Base-by-base conservation (phyloP, 148 eudicot species). In the Arctostaphylos glauca region DNA sequence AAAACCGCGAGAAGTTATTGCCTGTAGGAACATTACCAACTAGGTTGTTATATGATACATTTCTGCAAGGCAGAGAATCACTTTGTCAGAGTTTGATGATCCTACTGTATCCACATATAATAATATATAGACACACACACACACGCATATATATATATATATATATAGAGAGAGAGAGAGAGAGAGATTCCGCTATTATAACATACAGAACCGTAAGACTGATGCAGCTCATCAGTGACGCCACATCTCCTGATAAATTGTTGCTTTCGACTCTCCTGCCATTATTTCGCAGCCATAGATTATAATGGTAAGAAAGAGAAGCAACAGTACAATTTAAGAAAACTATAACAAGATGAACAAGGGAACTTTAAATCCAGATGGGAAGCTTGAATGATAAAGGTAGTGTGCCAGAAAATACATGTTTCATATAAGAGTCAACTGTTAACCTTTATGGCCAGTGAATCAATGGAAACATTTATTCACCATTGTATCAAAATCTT, bases 1-100 rank as follows among this genome's bases (percentile, higher is more conserved):
- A 87, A 81, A 97, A 97, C 84, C 98, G 89, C 12, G 99, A 91
- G 81, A 97, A 97, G 86, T 97, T 97, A 80, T 94, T 93, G 86
- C 92, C 91, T 7, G 93, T 81, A 18, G 98, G 99, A 77, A 97
- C 85, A 83, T 86, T 83, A 56, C 99, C 99, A 77, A 83, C 84
- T 52, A 97, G 91, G 80, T 92, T 89, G 83, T 97, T 97, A 81
- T 92, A 97, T 5, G 99, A 97, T 8, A 94, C 94, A 81, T 97
- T 97, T 81, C 99, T 97, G 92, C 87, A 85, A 56, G 19, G 82
- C 47, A 66, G n/a, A 62, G 23, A 62, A 77, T 31, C 62, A 70
- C 15, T 9, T 66, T 25, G 25, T 41, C 31, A 81, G 70, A 9
- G 68, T 0, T 23, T 15, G 53, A 54, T 2, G 46, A 9, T 47